Conservation (phyloP, 768 basidiomycete species). For the Xerocomus spinulosus region DNA sequence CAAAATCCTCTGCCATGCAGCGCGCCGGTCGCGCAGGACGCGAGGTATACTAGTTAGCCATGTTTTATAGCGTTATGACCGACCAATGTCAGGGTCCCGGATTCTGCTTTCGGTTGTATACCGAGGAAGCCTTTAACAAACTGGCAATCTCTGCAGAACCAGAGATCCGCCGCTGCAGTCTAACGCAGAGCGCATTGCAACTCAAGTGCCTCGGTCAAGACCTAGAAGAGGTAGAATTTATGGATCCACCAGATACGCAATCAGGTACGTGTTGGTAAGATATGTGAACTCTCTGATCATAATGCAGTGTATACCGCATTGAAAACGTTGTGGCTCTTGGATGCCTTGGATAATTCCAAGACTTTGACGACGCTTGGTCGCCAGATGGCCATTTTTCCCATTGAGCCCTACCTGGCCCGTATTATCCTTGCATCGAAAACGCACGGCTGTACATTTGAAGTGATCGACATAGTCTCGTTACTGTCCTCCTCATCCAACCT, state of each 20-base stretch:
- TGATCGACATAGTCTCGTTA: conserved; percentile 81
- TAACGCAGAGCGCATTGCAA: conserved; percentile 80
- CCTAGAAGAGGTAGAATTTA: conserved; percentile 75
- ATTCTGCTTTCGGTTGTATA: conserved; percentile 89
- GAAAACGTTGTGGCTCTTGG: conserved; percentile 71
- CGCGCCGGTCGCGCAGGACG: conserved; percentile 96
- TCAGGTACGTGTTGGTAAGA: conserved; percentile 50
- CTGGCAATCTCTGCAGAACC: conserved; percentile 71
- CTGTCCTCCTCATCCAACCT: conserved; percentile 77
- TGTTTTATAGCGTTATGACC: not conserved
- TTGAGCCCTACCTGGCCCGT: conserved; percentile 82
- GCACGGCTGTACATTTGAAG: conserved; percentile 68
- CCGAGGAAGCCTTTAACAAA: conserved; percentile 67
- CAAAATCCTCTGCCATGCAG: conserved; percentile 88
- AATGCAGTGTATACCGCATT: conserved; percentile 54
- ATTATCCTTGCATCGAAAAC: conserved; percentile 74
- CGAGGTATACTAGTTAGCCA: conserved; percentile 46
- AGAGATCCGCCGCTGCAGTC: conserved; percentile 85
- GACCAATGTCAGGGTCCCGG: conserved; percentile 57
- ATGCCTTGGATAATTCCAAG: conserved; percentile 66
- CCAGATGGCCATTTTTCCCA: conserved; percentile 85
- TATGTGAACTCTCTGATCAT: not conserved
- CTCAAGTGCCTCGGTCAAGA: conserved; percentile 82
- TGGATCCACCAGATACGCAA: conserved; percentile 79
- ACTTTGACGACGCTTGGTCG: conserved; percentile 69